phyloP scores from a whole-genome alignment of 768 basidiomycete genomes.

The Gymnopilus dilepis region DNA sequence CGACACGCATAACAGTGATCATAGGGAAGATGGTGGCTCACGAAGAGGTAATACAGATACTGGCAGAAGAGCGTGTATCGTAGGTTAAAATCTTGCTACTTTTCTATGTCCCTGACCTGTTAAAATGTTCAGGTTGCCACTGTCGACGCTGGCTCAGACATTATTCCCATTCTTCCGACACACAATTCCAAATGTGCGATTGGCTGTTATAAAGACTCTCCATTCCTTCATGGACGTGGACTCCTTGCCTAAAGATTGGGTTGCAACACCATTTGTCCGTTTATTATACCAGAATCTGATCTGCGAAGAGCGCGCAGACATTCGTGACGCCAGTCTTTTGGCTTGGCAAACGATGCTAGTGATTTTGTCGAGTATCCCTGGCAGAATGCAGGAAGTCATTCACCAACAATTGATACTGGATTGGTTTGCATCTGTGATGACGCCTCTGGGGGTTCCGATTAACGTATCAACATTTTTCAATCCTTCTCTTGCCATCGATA shows the following conservation, averaged over 20 bases:
- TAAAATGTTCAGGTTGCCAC: constrained; percentile 59
- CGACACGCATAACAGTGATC: constrained; percentile 1
- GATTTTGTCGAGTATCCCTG: constrained; percentile 51
- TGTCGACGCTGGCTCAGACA: constrained; percentile 83
- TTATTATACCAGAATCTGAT: constrained; percentile 94
- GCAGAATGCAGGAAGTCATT: constrained; percentile 57
- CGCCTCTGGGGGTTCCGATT: constrained; percentile 82
- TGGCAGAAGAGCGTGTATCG: constrained; percentile 74
- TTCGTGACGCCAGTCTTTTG: constrained; percentile 71
- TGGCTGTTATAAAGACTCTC: constrained; percentile 90
- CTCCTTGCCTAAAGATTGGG: constrained; percentile 81
- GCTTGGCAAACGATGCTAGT: constrained; percentile 78
- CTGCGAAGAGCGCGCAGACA: constrained; percentile 87
- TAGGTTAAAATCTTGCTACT: constrained; percentile 45
- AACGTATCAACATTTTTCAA: constrained; percentile 73
- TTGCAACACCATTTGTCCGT: constrained; percentile 74
- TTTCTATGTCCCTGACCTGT: background rate
- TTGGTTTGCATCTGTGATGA: constrained; percentile 91
- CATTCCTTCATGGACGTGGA: constrained; percentile 83
- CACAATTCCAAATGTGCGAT: constrained; percentile 90
- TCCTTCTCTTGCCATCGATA: constrained; percentile 55
- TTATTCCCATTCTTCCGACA: constrained; percentile 98
- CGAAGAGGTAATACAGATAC: constrained; percentile 74
- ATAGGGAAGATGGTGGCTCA: constrained; percentile 85
- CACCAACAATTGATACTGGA: constrained; percentile 68